These are phyloP conservation scores for Penicillium maclennaniae DNA, from an alignment of 495 filamentous ascomycete genomes.

Conservation along the genomic window DNA sequence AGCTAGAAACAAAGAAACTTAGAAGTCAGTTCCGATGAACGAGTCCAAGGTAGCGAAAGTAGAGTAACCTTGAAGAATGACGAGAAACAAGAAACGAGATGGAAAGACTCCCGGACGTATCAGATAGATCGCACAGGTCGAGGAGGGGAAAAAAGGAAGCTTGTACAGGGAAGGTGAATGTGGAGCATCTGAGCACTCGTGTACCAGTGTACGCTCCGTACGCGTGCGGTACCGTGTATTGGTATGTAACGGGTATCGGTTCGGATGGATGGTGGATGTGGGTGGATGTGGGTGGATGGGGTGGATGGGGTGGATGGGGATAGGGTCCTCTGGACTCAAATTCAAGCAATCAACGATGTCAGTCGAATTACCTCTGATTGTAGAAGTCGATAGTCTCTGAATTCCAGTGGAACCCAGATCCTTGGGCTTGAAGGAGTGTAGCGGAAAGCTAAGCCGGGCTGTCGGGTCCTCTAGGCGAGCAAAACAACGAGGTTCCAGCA, in stretches of 20 bases:
- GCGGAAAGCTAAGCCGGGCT: conserved; percentile 23
- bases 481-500: conserved; percentile 7
- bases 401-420: background rate
- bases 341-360: background rate
- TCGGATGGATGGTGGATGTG: background rate
- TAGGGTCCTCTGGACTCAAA: no score
- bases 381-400: background rate
- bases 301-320: no score
- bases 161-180: background rate
- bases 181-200: background rate
- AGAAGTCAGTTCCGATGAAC: conserved; percentile 19
- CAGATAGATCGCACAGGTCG: conserved; percentile 24
- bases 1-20: conserved; percentile 21
- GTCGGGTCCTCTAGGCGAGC: conserved; percentile 17
- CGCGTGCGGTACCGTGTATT: background rate
- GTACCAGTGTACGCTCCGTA: background rate
- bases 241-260: background rate
- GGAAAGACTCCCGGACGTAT: conserved; percentile 6
- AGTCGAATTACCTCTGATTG: background rate
- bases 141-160: conserved; percentile 1
- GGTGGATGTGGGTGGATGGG: background rate
- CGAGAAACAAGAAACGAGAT: background rate
- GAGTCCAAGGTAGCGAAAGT: conserved; percentile 3
- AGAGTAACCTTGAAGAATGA: background rate
- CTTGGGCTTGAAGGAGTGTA: background rate